phyloP scores from a whole-genome alignment of 441 rosid species.

The Populus hybrid region DNA sequence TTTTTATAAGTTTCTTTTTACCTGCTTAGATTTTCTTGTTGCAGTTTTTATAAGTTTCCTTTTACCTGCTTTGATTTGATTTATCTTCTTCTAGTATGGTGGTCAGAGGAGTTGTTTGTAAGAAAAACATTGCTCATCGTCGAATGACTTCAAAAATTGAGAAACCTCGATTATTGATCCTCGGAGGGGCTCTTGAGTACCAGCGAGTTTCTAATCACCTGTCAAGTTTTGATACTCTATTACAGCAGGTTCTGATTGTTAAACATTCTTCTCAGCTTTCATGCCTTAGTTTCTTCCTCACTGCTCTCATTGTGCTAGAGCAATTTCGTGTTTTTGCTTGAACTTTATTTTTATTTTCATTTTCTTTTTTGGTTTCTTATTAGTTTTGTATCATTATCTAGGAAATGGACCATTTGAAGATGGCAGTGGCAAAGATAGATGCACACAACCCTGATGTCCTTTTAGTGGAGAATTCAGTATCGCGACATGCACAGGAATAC shows the following conservation, averaged over 20 bases:
- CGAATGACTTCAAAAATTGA: conserved; percentile 89
- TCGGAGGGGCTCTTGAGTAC: conserved; percentile 96
- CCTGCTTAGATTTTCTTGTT: not conserved
- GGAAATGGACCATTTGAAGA: conserved; percentile 98
- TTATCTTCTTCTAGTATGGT: conserved; percentile 61
- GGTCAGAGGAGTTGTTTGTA: conserved; percentile 95
- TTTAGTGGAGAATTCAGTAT: conserved; percentile 96
- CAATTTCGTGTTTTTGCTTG: conserved; percentile 3
- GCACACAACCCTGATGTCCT: conserved; percentile 85
- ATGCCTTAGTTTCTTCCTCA: not conserved
- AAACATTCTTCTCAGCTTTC: conserved; percentile 8
- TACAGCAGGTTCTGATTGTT: conserved; percentile 78
- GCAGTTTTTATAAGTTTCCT: not conserved
- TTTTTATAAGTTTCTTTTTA: not conserved
- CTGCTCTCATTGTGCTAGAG: conserved; percentile 12
- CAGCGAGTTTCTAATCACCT: conserved; percentile 90
- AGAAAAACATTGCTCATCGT: conserved; percentile 97
- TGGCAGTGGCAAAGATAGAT: conserved; percentile 97
- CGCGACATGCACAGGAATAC: conserved; percentile 91
- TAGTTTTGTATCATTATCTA: conserved; percentile 33
- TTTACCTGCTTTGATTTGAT: conserved; percentile 18
- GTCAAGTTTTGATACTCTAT: conserved; percentile 91
- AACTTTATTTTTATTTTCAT: not conserved
- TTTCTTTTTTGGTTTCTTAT: conserved; percentile 1
- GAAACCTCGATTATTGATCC: conserved; percentile 83